phyloP scores from a whole-genome alignment of 2,329 filamentous ascomycete species.

The Rugonectria rugulosa region DNA sequence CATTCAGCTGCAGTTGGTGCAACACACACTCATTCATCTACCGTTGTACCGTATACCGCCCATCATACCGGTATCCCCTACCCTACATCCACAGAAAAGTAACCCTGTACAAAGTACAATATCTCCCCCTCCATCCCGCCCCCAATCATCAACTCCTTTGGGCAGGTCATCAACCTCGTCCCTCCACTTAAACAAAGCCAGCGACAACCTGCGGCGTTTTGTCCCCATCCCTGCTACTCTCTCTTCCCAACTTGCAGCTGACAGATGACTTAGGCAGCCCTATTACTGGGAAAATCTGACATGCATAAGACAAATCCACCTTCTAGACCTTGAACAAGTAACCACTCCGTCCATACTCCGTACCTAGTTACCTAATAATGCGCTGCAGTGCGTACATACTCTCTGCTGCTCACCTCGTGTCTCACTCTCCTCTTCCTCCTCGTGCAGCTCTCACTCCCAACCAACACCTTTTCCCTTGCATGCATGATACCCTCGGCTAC shows the following conservation, averaged over 20 bases:
- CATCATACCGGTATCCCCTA: too few relatives aligned
- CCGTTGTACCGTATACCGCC: too few relatives aligned
- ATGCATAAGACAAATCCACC: slow-evolving; percentile 21
- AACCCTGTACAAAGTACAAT: too few relatives aligned
- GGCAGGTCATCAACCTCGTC: slow-evolving; percentile 7
- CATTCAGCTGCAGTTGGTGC: too few relatives aligned
- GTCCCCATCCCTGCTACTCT: neutral
- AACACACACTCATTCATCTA: too few relatives aligned
- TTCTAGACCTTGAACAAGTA: slow-evolving; percentile 1
- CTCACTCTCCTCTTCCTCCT: neutral
- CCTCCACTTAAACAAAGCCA: neutral
- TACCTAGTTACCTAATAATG: neutral
- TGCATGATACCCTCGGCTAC: neutral
- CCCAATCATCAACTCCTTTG: too few relatives aligned
- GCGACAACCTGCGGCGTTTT: slow-evolving; percentile 3
- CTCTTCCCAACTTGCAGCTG: neutral
- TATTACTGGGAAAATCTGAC: slow-evolving; percentile 17
- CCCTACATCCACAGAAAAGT: too few relatives aligned
- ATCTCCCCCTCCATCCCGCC: too few relatives aligned
- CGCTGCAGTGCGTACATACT: too few relatives aligned
- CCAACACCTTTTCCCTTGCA: neutral
- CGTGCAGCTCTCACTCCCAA: neutral
- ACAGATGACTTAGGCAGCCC: slow-evolving; percentile 11
- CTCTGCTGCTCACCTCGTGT: too few relatives aligned
- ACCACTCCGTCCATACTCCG: neutral